phyloP scores from a whole-genome alignment of 768 basidiomycete species.

The Kwoniella sp. region DNA sequence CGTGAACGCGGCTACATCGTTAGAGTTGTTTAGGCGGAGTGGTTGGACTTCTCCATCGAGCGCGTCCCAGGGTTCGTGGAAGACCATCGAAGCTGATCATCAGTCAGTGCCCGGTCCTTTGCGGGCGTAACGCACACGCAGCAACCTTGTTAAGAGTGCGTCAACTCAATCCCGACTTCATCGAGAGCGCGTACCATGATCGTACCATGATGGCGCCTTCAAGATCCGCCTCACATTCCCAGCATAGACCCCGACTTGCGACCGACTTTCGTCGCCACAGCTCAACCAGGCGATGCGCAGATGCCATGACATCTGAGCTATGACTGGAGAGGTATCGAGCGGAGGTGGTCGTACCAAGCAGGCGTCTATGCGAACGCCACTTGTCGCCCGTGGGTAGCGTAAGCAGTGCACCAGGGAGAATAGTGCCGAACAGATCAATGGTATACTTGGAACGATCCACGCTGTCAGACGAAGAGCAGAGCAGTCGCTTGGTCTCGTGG shows the following conservation, averaged over 20 bases:
- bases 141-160: no score
- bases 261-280: constrained; percentile 24
- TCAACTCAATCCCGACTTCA: no score
- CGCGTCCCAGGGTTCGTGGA: no score
- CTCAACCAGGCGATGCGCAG: constrained; percentile 23
- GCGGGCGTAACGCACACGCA: no score
- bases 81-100: no score
- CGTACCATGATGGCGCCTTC: constrained; percentile 35
- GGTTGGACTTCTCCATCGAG: no score
- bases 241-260: constrained; percentile 10
- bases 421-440: constrained; percentile 21
- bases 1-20: no score
- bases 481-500: constrained; percentile 24
- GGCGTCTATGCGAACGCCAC: constrained; percentile 38
- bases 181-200: no score
- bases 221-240: constrained; percentile 24
- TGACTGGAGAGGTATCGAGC: constrained; percentile 35
- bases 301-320: constrained; percentile 24
- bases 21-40: no score
- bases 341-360: constrained; percentile 42
- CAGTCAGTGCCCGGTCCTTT: no score
- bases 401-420: constrained; percentile 37
- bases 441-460: constrained; percentile 35
- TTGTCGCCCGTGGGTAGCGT: constrained; percentile 24
- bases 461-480: constrained; percentile 14